A percentile compares a stretch with the other conserved stretches of the same genome.
phyloP scores from a whole-genome alignment of 495 filamentous ascomycete genomes.

The Schizothecium vesticola region DNA sequence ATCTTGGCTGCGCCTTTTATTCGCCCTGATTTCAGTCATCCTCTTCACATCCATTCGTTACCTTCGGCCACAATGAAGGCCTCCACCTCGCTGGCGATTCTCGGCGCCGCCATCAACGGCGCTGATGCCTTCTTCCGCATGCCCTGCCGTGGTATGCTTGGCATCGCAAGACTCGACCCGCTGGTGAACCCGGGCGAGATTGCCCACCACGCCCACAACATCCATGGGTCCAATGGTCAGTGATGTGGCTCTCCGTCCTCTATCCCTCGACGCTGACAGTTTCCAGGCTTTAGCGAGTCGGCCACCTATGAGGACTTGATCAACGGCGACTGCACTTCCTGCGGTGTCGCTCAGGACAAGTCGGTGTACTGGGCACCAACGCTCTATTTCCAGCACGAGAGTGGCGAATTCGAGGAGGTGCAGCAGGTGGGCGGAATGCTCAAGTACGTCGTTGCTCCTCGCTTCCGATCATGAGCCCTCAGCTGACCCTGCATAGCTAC shows the following conservation, averaged over 20 bases:
- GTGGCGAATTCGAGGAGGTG: constrained; percentile 40
- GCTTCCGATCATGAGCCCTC: background rate
- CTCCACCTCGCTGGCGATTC: constrained; percentile 18
- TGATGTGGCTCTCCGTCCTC: background rate
- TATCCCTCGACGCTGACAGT: constrained; percentile 6
- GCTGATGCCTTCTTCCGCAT: constrained; percentile 81
- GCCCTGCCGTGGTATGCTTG: constrained; percentile 64
- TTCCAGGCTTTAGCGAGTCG: constrained; percentile 43
- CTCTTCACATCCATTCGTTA: constrained; percentile 11
- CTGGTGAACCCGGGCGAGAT: constrained; percentile 54
- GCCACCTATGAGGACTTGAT: constrained; percentile 47
- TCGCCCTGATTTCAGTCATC: background rate
- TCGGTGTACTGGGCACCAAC: constrained; percentile 66
- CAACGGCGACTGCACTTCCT: constrained; percentile 56
- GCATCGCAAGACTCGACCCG: constrained; percentile 66
- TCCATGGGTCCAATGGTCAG: constrained; percentile 62
- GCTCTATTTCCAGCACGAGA: constrained; percentile 56
- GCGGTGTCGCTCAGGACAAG: constrained; percentile 57
- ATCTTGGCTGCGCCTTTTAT: constrained; percentile 1
- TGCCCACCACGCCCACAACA: constrained; percentile 66
- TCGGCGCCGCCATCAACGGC: constrained; percentile 27
- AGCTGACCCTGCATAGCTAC: constrained; percentile 44
- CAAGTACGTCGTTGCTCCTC: constrained; percentile 39
- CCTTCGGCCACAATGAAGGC: constrained; percentile 26
- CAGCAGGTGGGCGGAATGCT: constrained; percentile 57